Conservation (phyloP, 345 rosid species). For the Populus deltoides region DNA sequence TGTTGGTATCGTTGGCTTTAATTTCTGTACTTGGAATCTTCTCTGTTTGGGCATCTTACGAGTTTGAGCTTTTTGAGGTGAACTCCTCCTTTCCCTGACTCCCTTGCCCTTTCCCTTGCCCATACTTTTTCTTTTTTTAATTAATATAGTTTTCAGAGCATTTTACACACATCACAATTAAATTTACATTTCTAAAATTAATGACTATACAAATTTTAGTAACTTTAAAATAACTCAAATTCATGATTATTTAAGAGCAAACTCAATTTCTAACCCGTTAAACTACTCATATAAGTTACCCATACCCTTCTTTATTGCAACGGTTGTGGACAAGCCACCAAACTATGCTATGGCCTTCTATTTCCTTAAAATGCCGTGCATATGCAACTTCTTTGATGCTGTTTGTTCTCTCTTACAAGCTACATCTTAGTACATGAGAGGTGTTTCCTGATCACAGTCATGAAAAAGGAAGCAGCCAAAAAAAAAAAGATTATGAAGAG, state of each 20-base stretch:
- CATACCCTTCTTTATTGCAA: no score
- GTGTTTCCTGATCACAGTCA: not conserved
- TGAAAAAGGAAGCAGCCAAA: not conserved
- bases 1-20: slow-evolving; percentile 15
- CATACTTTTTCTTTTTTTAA: no score
- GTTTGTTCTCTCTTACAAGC: slow-evolving; percentile 4
- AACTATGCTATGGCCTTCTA: not conserved
- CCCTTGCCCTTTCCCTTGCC: not conserved
- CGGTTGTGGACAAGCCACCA: slow-evolving; percentile 2
- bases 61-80: slow-evolving; percentile 9
- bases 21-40: slow-evolving; percentile 28
- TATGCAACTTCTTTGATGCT: not conserved
- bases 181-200: no score
- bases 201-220: no score
- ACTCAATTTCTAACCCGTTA: no score
- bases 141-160: no score
- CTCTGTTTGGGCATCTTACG: slow-evolving; percentile 24
- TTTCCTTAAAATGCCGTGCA: not conserved
- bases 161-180: no score
- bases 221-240: no score
- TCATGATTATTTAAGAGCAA: no score
- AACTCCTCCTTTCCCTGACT: not conserved
- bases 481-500: not conserved
- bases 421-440: slow-evolving; percentile 15
- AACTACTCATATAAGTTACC: no score